Conservation (phyloP, 805 yeast genomes). For the Saturnispora zaruensis region DNA sequence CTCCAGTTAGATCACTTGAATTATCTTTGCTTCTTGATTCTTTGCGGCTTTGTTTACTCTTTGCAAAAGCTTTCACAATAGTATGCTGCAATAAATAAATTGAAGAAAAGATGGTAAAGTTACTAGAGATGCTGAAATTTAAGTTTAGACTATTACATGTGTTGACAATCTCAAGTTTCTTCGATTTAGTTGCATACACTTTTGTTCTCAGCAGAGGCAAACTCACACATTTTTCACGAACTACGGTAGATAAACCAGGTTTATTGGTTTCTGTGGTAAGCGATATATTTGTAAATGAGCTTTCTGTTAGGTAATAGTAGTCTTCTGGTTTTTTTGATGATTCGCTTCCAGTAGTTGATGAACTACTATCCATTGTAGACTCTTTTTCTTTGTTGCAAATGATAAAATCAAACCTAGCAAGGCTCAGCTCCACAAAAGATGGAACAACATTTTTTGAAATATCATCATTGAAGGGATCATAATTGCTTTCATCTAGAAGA, state of each 20-base stretch:
- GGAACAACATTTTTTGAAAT: slow-evolving; percentile 2
- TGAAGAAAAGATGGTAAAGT: slow-evolving; percentile 39
- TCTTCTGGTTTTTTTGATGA: slow-evolving; percentile 8
- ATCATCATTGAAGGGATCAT: slow-evolving; percentile 4
- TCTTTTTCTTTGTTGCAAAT: not conserved
- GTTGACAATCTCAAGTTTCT: slow-evolving; percentile 7
- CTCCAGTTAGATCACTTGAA: not conserved
- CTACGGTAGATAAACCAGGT: not conserved
- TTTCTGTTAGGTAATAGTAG: slow-evolving; percentile 9
- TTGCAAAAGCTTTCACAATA: slow-evolving; percentile 7
- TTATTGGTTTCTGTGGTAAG: slow-evolving; percentile 4
- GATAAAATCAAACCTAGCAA: not conserved
- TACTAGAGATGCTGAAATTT: slow-evolving; percentile 32
- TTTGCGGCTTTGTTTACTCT: not conserved
- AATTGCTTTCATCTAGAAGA: slow-evolving; percentile 5
- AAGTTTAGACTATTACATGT: slow-evolving; percentile 1
- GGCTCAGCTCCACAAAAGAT: slow-evolving; percentile 1
- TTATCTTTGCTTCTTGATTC: not conserved
- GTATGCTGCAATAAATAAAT: slow-evolving; percentile 38
- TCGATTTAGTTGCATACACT: slow-evolving; percentile 9
- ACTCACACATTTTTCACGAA: slow-evolving; percentile 3
- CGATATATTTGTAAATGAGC: not conserved
- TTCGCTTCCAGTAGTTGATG: slow-evolving; percentile 4
- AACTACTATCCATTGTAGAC: not conserved
- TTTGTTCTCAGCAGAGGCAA: slow-evolving; percentile 8